Evolutionary conservation across 176 grass and related monocot species (phyloP).

Genomic region (Elymus sibiricus): DNA sequence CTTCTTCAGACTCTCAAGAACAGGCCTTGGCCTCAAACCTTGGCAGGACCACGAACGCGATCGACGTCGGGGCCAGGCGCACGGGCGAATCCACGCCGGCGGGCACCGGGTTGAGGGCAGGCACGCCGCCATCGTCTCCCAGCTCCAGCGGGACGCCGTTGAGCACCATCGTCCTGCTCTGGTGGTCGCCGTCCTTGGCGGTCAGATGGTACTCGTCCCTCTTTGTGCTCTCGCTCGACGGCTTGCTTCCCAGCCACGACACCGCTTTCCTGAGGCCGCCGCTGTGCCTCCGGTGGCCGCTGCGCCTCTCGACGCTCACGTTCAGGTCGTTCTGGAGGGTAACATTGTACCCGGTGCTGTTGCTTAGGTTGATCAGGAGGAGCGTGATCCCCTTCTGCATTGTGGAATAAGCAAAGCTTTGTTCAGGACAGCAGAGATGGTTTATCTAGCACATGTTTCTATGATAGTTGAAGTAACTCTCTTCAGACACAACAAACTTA

Average conservation of each 20-base stretch:
- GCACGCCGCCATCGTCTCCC: slow-evolving; percentile 43
- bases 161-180: slow-evolving; percentile 81
- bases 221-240: slow-evolving; percentile 26
- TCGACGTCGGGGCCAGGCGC: slow-evolving; percentile 57
- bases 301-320: slow-evolving; percentile 31
- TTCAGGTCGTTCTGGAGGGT: slow-evolving; percentile 70
- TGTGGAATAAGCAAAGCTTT: slow-evolving; percentile 1
- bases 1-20: not conserved
- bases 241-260: slow-evolving; percentile 67
- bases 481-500: not conserved
- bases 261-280: slow-evolving; percentile 53
- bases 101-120: slow-evolving; percentile 41
- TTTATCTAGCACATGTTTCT: not conserved
- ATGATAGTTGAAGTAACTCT: not conserved
- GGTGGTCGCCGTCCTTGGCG: slow-evolving; percentile 46
- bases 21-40: slow-evolving; percentile 84
- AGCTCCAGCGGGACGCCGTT: slow-evolving; percentile 61
- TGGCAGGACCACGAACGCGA: slow-evolving; percentile 80
- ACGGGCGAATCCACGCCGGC: slow-evolving; percentile 36
- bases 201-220: slow-evolving; percentile 93
- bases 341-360: slow-evolving; percentile 50
- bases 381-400: slow-evolving; percentile 71
- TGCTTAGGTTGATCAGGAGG: slow-evolving; percentile 90
- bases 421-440: not conserved
- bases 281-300: slow-evolving; percentile 3